Evolutionary conservation across 2,329 filamentous ascomycete species (phyloP).

Genomic region (Trichophyton rubrum): DNA sequence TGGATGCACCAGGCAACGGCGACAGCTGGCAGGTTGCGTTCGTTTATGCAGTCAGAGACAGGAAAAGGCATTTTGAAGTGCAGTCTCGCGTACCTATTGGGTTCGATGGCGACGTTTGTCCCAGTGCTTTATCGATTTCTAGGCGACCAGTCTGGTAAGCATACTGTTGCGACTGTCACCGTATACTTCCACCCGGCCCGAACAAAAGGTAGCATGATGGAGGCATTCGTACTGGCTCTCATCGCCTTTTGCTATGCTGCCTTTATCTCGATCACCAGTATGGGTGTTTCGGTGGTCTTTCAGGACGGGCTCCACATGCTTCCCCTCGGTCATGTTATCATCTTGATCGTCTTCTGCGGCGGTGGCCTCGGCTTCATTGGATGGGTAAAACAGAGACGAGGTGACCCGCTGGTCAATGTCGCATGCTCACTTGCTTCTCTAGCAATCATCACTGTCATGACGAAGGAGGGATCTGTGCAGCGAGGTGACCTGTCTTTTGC

Average conservation of each 20-base stretch:
- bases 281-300: constrained; percentile 76
- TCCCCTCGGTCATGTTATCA: constrained; percentile 61
- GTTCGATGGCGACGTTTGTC: constrained; percentile 75
- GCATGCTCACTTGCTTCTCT: constrained; percentile 77
- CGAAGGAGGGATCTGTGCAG: constrained; percentile 81
- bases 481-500: constrained; percentile 66
- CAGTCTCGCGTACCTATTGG: constrained; percentile 76
- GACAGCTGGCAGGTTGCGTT: constrained; percentile 34
- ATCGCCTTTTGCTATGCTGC: constrained; percentile 68
- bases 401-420: constrained; percentile 68
- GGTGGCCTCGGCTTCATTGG: constrained; percentile 77
- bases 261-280: constrained; percentile 66
- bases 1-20: constrained; percentile 23
- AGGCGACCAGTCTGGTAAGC: constrained; percentile 79
- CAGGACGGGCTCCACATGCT: constrained; percentile 54
- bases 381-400: constrained; percentile 71
- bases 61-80: constrained; percentile 80
- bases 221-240: constrained; percentile 64
- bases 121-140: constrained; percentile 58
- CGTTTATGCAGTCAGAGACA: constrained; percentile 56
- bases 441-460: constrained; percentile 77
- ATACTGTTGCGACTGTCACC: constrained; percentile 83
- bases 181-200: constrained; percentile 91
- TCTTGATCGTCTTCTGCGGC: constrained; percentile 72
- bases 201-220: constrained; percentile 77